Percentiles rank a stretch among this genome's conserved stretches.
phyloP scores from a whole-genome alignment of 306 rosid species.

The Macrotyloma uniflorum region DNA sequence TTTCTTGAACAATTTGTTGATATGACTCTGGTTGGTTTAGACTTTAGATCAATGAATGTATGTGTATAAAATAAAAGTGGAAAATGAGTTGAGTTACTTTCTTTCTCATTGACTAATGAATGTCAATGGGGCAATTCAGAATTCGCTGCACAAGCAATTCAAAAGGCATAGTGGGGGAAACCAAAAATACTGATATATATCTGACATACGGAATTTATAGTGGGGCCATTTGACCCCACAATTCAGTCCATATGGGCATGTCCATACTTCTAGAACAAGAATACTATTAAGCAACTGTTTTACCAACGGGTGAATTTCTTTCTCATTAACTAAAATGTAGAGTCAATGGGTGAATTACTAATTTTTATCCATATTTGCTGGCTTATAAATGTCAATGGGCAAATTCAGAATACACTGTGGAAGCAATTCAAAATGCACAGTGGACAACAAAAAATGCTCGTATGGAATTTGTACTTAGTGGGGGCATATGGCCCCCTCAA shows the following conservation, averaged over 20 bases:
- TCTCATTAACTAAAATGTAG: conserved; percentile 6
- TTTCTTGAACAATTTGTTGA: not conserved
- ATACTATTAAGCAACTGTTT: too few relatives aligned
- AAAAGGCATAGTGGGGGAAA: too few relatives aligned
- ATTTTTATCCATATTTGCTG: not conserved
- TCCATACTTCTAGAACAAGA: not conserved
- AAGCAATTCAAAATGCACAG: not conserved
- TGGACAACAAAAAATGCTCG: not conserved
- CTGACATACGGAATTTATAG: not conserved
- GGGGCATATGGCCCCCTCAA: not conserved
- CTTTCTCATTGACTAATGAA: not conserved
- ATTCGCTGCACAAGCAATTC: too few relatives aligned
- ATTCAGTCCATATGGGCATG: not conserved
- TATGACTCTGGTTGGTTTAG: conserved; percentile 10
- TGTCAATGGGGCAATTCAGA: too few relatives aligned
- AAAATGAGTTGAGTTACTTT: not conserved
- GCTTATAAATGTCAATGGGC: not conserved
- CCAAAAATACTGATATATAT: too few relatives aligned
- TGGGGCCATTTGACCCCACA: not conserved
- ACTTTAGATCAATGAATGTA: not conserved
- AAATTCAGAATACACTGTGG: not conserved
- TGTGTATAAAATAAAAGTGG: not conserved
- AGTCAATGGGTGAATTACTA: not conserved
- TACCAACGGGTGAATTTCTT: not conserved
- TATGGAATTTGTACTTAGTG: not conserved